Conservation (phyloP, 1,139 yeast species). For the Insectozyma bohioensis region DNA sequence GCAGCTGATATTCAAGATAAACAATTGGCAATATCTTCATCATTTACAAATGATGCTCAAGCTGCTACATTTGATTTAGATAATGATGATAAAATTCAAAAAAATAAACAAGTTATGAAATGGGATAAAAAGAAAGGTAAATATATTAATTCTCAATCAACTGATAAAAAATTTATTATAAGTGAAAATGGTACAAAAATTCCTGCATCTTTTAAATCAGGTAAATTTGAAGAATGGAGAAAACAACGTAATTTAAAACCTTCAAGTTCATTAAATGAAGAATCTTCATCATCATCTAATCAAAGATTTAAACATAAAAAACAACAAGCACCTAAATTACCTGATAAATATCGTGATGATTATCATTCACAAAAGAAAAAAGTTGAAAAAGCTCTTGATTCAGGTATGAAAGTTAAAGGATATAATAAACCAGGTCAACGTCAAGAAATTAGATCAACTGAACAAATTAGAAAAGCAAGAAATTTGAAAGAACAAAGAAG, state of each 20-base stretch:
- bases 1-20: conserved; percentile 78
- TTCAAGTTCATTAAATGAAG: conserved; percentile 23
- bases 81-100: conserved; percentile 71
- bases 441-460: conserved; percentile 67
- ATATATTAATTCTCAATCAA: conserved; percentile 77
- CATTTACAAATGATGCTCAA: conserved; percentile 82
- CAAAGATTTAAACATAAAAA: conserved; percentile 73
- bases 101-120: conserved; percentile 68
- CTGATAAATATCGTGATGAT: conserved; percentile 88
- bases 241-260: conserved; percentile 61
- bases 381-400: conserved; percentile 75
- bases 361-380: conserved; percentile 80
- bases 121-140: conserved; percentile 97
- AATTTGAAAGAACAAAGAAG: conserved; percentile 64
- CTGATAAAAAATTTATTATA: conserved; percentile 82
- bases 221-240: conserved; percentile 91
- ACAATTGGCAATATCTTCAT: conserved; percentile 60
- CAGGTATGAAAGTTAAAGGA: conserved; percentile 77
- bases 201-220: conserved; percentile 90
- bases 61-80: conserved; percentile 83
- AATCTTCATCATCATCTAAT: conserved; percentile 31
- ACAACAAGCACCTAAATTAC: conserved; percentile 78
- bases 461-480: conserved; percentile 79
- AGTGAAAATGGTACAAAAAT: conserved; percentile 94
- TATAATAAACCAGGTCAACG: conserved; percentile 49